Base-by-base conservation (phyloP, 768 basidiomycete genomes). In the Coprinopsis strossmayeri region DNA sequence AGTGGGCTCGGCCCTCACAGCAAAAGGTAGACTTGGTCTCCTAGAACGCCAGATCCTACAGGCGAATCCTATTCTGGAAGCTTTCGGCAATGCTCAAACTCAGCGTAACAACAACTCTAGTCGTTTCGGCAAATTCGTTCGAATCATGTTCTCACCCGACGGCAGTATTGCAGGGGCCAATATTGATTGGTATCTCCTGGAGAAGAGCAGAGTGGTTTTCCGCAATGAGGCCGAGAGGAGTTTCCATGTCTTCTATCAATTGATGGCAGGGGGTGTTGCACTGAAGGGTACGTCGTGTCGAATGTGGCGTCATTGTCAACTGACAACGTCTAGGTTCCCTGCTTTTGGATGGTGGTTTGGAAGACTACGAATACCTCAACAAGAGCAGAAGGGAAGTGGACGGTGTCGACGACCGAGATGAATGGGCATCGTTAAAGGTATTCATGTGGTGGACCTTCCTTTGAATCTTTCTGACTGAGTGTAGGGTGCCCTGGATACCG, bases 31-130 rank as follows among this genome's bases (percentile, higher is more conserved):
- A 10, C 78, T 94, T 1, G 94, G 94, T 42, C 75, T 95, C 11
- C 75, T 99, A 27, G 96, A 98, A 64, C 80, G 90, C 24, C 96
- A 98, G 65, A 98, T 99, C 55, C 75, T 98, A 18, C 93, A 97
- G 64, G 94, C 94, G 32, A 99, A 98, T 60, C 96, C 96, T 1
- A 90, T 99, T 50, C 72, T 99, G 3, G 96, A 99, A 63, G 90
- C 96, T 2, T 98, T 99, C 55, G 96, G 96, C 25, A 99, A 99
- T 62, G 95, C 96, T 3, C 96, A 98, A 64, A 98, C 96, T 0
- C 89, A 96, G 67, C 74, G 94, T 38, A 99, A 99, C 61, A 97
- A 98, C 67, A 99, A 99, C 61, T 98, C 96, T 1, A 92, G 90
- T 76, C 88, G 96, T 32, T 99, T 99, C 63, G 94, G 93, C 25